These are phyloP conservation scores for Cinnamomum chago DNA, from an alignment of 164 flowering plant species.

Conservation along the genomic window DNA sequence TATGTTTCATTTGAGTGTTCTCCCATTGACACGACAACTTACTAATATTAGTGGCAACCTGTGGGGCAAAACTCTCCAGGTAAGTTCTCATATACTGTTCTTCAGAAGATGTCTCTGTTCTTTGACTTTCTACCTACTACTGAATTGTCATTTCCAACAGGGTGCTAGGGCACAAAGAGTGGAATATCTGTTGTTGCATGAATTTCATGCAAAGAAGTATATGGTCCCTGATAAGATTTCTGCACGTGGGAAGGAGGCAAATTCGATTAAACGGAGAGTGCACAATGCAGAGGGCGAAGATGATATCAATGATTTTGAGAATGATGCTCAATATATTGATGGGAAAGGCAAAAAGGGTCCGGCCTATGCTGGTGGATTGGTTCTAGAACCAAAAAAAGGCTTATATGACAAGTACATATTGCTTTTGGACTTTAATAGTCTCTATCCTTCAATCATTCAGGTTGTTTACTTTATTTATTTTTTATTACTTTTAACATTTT, in stretches of 20 bases:
- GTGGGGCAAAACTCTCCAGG: conserved; percentile 99
- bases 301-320: conserved; percentile 37
- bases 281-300: conserved; percentile 38
- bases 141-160: conserved; percentile 30
- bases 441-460: conserved; percentile 99
- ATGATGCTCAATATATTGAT: conserved; percentile 33
- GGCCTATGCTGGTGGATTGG: conserved; percentile 88
- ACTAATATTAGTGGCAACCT: conserved; percentile 98
- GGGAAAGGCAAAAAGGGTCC: conserved; percentile 84
- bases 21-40: conserved; percentile 94
- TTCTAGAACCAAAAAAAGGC: conserved; percentile 96
- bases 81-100: conserved; percentile 22
- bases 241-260: conserved; percentile 49
- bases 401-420: conserved; percentile 92
- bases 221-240: conserved; percentile 86
- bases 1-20: conserved; percentile 95
- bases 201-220: conserved; percentile 88
- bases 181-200: conserved; percentile 90
- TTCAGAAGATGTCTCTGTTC: not conserved
- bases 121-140: not conserved
- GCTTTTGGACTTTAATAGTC: conserved; percentile 98
- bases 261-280: conserved; percentile 50
- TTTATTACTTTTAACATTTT: not conserved
- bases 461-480: conserved; percentile 28
- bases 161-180: conserved; percentile 99